These are phyloP conservation scores for Ampelocalamus luodianensis DNA, from an alignment of 176 grass and related monocot species.

Conservation along the genomic window DNA sequence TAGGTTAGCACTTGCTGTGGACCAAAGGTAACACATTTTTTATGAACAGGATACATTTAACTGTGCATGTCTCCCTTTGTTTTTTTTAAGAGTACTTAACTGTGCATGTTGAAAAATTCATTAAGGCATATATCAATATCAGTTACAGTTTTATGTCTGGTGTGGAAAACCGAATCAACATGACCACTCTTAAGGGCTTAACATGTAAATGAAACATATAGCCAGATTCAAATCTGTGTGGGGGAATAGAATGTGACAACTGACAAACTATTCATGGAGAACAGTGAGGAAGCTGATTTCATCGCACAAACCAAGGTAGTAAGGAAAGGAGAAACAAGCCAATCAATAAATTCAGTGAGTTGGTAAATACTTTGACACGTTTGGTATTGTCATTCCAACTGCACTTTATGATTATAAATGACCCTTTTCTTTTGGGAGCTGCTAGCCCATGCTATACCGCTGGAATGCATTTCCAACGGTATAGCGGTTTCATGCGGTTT, in stretches of 20 bases:
- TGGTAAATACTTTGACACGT: not conserved
- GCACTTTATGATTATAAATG: not conserved
- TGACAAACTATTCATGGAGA: constrained; percentile 26
- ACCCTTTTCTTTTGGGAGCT: too few relatives aligned
- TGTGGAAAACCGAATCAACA: constrained; percentile 17
- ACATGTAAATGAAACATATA: constrained; percentile 21
- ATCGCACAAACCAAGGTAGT: constrained; percentile 9
- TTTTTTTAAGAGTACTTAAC: not conserved
- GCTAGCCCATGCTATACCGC: too few relatives aligned
- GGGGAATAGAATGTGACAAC: constrained; percentile 1
- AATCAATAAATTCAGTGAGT: constrained; percentile 14
- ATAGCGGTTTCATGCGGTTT: too few relatives aligned
- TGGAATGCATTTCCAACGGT: too few relatives aligned
- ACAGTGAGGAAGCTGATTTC: not conserved
- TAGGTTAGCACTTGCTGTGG: not conserved
- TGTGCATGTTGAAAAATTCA: not conserved
- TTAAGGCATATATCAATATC: not conserved
- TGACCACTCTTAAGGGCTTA: not conserved
- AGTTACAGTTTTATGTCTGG: constrained; percentile 2
- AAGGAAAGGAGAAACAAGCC: constrained; percentile 6
- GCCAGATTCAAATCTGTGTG: constrained; percentile 8
- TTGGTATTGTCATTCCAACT: constrained; percentile 17
- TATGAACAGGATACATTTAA: not conserved
- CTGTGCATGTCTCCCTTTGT: not conserved
- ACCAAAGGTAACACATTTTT: constrained; percentile 27